Evolutionary conservation across 2,329 filamentous ascomycete species (phyloP).

Genomic region (Pseudomassariella vexata): DNA sequence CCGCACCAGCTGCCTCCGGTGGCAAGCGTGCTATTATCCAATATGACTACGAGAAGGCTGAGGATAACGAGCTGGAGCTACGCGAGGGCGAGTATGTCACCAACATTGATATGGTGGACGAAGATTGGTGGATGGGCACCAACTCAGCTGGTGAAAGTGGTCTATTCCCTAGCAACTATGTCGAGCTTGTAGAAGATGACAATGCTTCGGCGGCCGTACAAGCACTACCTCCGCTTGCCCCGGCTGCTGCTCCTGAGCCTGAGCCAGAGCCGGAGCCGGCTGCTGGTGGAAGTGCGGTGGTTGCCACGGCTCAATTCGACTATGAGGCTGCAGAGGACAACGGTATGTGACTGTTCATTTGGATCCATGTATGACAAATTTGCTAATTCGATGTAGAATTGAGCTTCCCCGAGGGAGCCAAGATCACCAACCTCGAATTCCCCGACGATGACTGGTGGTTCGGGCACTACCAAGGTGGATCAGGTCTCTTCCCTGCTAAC

Average conservation of each 20-base stretch:
- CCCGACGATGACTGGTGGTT: constrained; percentile 99
- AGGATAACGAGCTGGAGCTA: constrained; percentile 93
- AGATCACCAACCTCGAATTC: constrained; percentile 80
- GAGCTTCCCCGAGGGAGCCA: constrained; percentile 86
- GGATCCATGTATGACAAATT: constrained; percentile 29
- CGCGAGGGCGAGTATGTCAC: constrained; percentile 82
- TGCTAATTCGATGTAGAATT: constrained; percentile 50
- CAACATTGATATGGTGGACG: constrained; percentile 94
- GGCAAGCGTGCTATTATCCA: constrained; percentile 74
- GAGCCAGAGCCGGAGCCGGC: constrained; percentile 32
- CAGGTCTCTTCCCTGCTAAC: constrained; percentile 78
- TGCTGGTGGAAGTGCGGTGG: constrained; percentile 43
- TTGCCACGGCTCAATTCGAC: constrained; percentile 84
- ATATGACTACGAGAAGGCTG: constrained; percentile 96
- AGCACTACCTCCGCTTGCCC: constrained; percentile 21
- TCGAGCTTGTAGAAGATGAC: constrained; percentile 71
- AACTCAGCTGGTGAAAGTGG: constrained; percentile 80
- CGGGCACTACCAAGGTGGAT: constrained; percentile 72
- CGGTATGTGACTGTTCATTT: constrained; percentile 41
- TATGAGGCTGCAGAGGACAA: constrained; percentile 98
- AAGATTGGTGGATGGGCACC: constrained; percentile 98
- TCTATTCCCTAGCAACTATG: constrained; percentile 95
- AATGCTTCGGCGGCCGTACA: constrained; percentile 27
- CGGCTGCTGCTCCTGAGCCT: constrained; percentile 30
- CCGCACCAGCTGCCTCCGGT: constrained; percentile 32